Conservation (phyloP, 192 early-diverging fungal genomes). For the Chytriomyces hyalinus region DNA sequence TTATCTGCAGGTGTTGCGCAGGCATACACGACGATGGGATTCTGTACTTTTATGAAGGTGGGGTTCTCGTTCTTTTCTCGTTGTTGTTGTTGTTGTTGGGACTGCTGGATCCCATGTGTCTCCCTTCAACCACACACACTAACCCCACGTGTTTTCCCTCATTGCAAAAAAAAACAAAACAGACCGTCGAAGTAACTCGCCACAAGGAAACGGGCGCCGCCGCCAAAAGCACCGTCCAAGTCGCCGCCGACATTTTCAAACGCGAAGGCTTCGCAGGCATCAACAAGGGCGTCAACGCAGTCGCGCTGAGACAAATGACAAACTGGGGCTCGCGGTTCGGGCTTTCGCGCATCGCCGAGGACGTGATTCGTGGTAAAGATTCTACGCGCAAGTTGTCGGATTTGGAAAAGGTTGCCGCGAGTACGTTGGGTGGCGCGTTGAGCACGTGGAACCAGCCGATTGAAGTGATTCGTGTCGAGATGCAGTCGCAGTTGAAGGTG, state of each 20-base stretch:
- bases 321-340: slow-evolving; percentile 99
- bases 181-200: slow-evolving; percentile 94
- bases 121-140: not conserved
- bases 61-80: not conserved
- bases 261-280: slow-evolving; percentile 93
- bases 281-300: slow-evolving; percentile 99
- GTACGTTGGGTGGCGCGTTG: slow-evolving; percentile 86
- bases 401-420: slow-evolving; percentile 74
- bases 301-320: slow-evolving; percentile 94
- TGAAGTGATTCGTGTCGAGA: slow-evolving; percentile 98
- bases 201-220: slow-evolving; percentile 74
- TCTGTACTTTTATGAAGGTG: slow-evolving; percentile 94
- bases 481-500: slow-evolving; percentile 93
- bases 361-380: slow-evolving; percentile 59
- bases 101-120: too few species aligned
- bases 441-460: slow-evolving; percentile 99
- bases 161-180: slow-evolving; percentile 28
- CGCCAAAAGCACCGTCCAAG: slow-evolving; percentile 74
- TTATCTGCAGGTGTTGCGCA: slow-evolving; percentile 39
- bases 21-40: slow-evolving; percentile 99
- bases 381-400: slow-evolving; percentile 37
- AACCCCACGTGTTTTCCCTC: not conserved
- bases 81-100: not conserved
- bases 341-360: slow-evolving; percentile 62
- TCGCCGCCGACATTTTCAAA: slow-evolving; percentile 89